A percentile compares a stretch with the other conserved stretches of the same genome.
phyloP scores from a whole-genome alignment of 1,284 basidiomycete species.

The Dichomitus squalens region DNA sequence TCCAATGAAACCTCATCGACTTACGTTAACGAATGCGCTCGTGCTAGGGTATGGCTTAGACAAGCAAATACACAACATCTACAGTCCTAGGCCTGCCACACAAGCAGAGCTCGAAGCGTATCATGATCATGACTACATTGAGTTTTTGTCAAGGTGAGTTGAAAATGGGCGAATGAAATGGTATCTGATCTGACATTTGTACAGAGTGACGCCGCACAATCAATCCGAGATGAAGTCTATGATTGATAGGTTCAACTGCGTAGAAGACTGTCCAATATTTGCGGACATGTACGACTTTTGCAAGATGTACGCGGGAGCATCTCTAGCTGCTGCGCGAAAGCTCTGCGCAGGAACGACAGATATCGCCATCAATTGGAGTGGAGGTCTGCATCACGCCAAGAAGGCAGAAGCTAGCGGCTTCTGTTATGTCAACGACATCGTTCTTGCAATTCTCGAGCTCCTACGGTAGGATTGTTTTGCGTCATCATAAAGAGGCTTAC shows the following conservation, averaged over 20 bases:
- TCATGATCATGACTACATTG: slow-evolving; percentile 94
- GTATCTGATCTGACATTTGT: neutral
- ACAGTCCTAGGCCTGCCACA: slow-evolving; percentile 87
- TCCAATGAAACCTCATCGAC: slow-evolving; percentile 97
- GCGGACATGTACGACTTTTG: slow-evolving; percentile 93
- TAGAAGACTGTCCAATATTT: slow-evolving; percentile 95
- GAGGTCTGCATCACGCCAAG: slow-evolving; percentile 95
- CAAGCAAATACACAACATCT: slow-evolving; percentile 92
- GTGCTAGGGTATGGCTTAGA: slow-evolving; percentile 97
- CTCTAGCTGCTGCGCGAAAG: slow-evolving; percentile 88
- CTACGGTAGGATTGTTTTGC: slow-evolving; percentile 53
- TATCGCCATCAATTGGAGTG: slow-evolving; percentile 98
- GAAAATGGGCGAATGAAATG: neutral
- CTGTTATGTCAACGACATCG: slow-evolving; percentile 96
- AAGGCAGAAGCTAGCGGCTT: slow-evolving; percentile 96
- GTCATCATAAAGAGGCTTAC: neutral
- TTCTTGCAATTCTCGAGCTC: slow-evolving; percentile 90
- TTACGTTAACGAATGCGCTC: slow-evolving; percentile 93
- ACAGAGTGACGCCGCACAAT: slow-evolving; percentile 82
- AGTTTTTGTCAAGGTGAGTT: slow-evolving; percentile 84
- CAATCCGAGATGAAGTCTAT: slow-evolving; percentile 73
- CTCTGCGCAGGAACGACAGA: slow-evolving; percentile 87
- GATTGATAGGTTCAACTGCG: slow-evolving; percentile 85
- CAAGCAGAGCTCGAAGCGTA: slow-evolving; percentile 89
- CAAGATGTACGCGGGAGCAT: slow-evolving; percentile 89